Evolutionary conservation across 345 rosid species (phyloP).

Genomic region (Hibiscus tridactylites): DNA sequence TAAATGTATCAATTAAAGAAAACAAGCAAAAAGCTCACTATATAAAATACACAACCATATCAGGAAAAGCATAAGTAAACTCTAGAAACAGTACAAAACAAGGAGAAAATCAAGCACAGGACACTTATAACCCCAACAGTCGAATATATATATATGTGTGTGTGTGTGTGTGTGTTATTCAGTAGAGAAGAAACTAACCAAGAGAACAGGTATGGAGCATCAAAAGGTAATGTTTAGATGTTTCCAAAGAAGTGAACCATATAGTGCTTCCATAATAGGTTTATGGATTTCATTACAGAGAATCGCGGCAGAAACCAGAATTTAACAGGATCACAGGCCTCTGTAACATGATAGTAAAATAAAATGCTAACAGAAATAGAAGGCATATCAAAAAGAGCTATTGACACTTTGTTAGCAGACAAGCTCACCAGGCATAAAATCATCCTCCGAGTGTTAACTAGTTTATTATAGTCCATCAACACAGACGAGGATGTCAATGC

Average conservation of each 20-base stretch:
- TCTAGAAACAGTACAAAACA: neutral
- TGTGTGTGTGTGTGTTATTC: neutral
- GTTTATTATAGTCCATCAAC: neutral
- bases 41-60: neutral
- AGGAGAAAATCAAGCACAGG: neutral
- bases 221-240: neutral
- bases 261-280: neutral
- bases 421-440: neutral
- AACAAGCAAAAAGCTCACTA: neutral
- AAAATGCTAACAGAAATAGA: neutral
- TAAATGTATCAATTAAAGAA: too few relatives aligned
- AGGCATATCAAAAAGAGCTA: neutral
- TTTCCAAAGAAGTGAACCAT: neutral
- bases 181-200: neutral
- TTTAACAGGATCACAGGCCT: neutral
- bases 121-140: neutral
- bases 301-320: neutral
- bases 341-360: neutral
- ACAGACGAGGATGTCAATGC: too few relatives aligned
- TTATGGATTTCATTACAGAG: neutral
- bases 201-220: neutral
- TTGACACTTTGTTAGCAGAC: neutral
- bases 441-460: neutral
- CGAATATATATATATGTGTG: neutral
- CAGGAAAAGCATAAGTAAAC: neutral